Conservation (phyloP, 176 grass and related monocot species). For the Rhynchospora tenuis region DNA sequence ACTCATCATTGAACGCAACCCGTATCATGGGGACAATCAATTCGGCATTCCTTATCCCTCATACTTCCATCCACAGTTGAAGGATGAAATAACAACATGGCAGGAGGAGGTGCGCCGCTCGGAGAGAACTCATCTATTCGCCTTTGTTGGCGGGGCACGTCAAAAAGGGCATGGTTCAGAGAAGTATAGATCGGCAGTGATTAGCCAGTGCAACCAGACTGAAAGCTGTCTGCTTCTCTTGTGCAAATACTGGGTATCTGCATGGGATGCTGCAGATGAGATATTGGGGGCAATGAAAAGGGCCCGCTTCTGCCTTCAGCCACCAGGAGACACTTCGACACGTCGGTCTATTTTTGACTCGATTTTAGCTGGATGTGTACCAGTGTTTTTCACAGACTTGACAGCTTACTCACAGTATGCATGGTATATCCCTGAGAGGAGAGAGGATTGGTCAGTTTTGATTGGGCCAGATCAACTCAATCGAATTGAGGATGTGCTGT, state of each 20-base stretch:
- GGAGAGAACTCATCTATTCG: constrained; percentile 14
- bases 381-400: too few species aligned
- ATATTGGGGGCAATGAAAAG: constrained; percentile 29
- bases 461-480: too few species aligned
- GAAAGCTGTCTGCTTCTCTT: constrained; percentile 21
- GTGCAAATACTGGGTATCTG: not conserved
- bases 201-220: constrained; percentile 17
- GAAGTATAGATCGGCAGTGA: not conserved
- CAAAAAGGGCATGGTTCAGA: not conserved
- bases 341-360: too few species aligned
- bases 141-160: constrained; percentile 15
- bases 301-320: constrained; percentile 47
- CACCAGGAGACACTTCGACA: not conserved
- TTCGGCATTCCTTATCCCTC: constrained; percentile 37
- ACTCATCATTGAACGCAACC: constrained; percentile 30
- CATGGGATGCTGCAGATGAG: constrained; percentile 1
- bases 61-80: constrained; percentile 35
- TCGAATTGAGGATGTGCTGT: too few species aligned
- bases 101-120: constrained; percentile 23
- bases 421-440: too few species aligned
- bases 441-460: too few species aligned
- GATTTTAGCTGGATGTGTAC: too few species aligned
- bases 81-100: constrained; percentile 20
- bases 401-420: too few species aligned
- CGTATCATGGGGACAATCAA: not conserved